Evolutionary conservation across 805 yeast genomes (phyloP).

Genomic region (Candida parachauliodes): DNA sequence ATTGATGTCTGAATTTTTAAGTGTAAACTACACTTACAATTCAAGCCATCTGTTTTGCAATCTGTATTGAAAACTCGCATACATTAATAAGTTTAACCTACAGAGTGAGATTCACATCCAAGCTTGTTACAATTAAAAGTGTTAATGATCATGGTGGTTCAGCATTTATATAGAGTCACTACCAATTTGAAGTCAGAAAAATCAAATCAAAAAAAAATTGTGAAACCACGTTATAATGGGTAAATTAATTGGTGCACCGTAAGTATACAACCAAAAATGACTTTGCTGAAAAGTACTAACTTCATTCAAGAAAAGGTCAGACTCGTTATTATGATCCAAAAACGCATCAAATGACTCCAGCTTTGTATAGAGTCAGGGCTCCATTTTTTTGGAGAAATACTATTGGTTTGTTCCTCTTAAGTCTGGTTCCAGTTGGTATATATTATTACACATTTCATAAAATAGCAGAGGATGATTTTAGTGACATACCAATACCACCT

Average conservation of each 20-base stretch:
- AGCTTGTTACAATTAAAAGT: too few species aligned
- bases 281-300: constrained; percentile 12
- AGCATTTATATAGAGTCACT: too few species aligned
- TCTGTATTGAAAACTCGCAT: too few species aligned
- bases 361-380: constrained; percentile 82
- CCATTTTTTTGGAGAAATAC: constrained; percentile 83
- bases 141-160: too few species aligned
- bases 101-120: too few species aligned
- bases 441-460: constrained; percentile 62
- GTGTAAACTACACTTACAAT: too few species aligned
- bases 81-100: too few species aligned
- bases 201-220: not conserved
- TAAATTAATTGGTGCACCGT: constrained; percentile 10
- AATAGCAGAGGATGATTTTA: constrained; percentile 68
- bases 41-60: too few species aligned
- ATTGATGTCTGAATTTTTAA: too few species aligned
- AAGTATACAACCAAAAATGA: not conserved
- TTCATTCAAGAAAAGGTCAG: constrained; percentile 36
- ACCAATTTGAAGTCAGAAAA: not conserved
- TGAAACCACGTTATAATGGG: constrained; percentile 7
- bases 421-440: constrained; percentile 66
- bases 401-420: constrained; percentile 53
- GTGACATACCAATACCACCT: constrained; percentile 93
- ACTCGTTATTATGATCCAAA: constrained; percentile 52
- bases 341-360: constrained; percentile 88